Percentiles rank a stretch among this genome's conserved stretches.
phyloP scores from a whole-genome alignment of 306 rosid genomes.

The Fragaria vesca region DNA sequence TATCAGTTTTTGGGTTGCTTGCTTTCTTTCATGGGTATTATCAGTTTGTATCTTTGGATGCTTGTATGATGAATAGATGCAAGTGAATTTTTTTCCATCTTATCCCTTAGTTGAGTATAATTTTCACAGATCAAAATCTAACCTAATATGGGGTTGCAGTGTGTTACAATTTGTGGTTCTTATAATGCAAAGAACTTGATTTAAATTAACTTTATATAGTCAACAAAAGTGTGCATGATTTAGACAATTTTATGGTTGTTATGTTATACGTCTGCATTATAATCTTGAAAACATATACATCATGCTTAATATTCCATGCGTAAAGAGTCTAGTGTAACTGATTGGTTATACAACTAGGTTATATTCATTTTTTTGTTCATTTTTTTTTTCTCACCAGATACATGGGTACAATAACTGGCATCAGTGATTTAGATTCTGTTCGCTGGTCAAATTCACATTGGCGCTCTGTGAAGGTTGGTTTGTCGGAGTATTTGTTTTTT shows the following conservation, averaged over 20 bases:
- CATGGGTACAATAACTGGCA: constrained; percentile 80
- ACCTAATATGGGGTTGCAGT: background rate
- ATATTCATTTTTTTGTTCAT: constrained; percentile 8
- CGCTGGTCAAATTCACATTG: constrained; percentile 79
- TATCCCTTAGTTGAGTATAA: background rate
- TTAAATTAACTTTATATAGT: background rate
- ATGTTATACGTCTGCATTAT: background rate
- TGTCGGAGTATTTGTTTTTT: constrained; percentile 12
- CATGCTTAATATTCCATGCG: background rate
- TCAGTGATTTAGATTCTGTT: constrained; percentile 62
- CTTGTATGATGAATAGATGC: background rate
- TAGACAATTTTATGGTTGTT: background rate
- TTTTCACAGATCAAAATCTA: background rate
- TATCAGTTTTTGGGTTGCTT: background rate
- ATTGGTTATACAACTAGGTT: background rate
- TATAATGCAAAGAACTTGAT: background rate
- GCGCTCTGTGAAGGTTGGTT: constrained; percentile 80
- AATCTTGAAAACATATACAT: background rate
- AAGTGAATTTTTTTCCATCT: background rate
- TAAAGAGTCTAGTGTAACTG: background rate
- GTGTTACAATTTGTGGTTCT: background rate
- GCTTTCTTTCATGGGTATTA: background rate
- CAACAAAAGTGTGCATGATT: background rate
- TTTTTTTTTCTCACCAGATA: constrained; percentile 43
- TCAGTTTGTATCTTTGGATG: background rate